Conservation (phyloP, 2,329 filamentous ascomycete species). For the Xylogone sp. region DNA sequence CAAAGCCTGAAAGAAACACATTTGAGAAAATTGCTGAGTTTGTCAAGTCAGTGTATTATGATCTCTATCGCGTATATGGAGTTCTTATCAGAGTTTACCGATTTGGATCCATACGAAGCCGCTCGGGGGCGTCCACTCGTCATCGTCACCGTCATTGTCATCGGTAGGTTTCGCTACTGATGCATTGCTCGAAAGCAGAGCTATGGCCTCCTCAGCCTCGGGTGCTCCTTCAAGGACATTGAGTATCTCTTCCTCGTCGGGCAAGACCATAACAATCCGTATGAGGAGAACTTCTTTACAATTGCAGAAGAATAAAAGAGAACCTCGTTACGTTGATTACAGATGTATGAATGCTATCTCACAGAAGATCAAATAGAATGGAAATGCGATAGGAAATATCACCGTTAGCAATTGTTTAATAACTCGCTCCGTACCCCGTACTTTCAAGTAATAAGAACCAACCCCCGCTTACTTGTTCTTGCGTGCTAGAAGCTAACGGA, state of each 20-base stretch:
- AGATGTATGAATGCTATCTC: no score
- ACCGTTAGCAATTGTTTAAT: no score
- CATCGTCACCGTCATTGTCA: neutral
- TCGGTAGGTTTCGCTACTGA: no score
- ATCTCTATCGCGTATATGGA: neutral
- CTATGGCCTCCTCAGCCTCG: neutral
- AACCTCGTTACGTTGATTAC: no score
- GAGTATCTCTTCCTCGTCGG: neutral
- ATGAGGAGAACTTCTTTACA: no score
- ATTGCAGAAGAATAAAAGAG: no score
- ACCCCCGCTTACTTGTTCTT: no score
- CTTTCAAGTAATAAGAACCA: no score
- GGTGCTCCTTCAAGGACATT: neutral
- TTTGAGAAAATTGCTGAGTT: constrained; percentile 59
- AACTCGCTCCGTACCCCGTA: no score
- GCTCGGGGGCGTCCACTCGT: constrained; percentile 41
- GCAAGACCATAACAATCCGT: neutral
- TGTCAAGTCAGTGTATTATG: neutral
- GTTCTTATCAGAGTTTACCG: constrained; percentile 26
- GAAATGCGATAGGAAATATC: no score
- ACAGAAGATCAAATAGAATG: no score
- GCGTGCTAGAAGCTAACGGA: no score
- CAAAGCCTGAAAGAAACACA: constrained; percentile 64
- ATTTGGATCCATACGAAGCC: constrained; percentile 57
- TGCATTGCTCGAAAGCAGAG: neutral